Percentiles rank a stretch among this genome's conserved stretches.
Evolutionary conservation across 164 flowering plant species (phyloP).

Genomic region (Chimonanthus salicifolius): DNA sequence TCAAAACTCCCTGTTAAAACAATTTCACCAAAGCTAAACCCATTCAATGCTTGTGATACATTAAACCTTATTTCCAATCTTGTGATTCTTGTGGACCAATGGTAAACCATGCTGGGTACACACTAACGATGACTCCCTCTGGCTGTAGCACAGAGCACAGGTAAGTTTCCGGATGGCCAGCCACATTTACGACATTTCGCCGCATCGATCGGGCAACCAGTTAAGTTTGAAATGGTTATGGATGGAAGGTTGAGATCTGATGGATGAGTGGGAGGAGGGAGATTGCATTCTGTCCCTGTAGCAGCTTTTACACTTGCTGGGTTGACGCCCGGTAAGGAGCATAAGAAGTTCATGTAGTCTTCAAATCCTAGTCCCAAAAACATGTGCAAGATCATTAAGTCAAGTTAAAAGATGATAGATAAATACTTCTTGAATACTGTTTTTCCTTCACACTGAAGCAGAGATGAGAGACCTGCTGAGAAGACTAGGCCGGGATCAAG

Average conservation of each 20-base stretch:
- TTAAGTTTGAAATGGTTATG: slow-evolving; percentile 57
- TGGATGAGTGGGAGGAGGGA: slow-evolving; percentile 31
- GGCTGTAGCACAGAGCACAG: slow-evolving; percentile 46
- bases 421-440: no score
- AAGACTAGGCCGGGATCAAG: slow-evolving; percentile 77
- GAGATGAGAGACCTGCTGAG: slow-evolving; percentile 41
- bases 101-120: slow-evolving; percentile 62
- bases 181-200: slow-evolving; percentile 54
- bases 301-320: slow-evolving; percentile 30
- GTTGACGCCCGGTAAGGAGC: slow-evolving; percentile 60
- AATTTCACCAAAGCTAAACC: slow-evolving; percentile 69
- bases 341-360: slow-evolving; percentile 76
- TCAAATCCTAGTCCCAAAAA: slow-evolving; percentile 37
- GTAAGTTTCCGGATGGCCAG: slow-evolving; percentile 55
- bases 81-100: slow-evolving; percentile 46
- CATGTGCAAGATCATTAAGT: background rate
- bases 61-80: slow-evolving; percentile 44
- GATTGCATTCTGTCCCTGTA: slow-evolving; percentile 52
- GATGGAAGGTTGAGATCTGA: slow-evolving; percentile 82
- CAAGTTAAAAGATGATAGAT: background rate
- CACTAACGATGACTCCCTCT: slow-evolving; percentile 45
- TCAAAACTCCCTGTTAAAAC: slow-evolving; percentile 63
- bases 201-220: slow-evolving; percentile 29
- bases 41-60: slow-evolving; percentile 34
- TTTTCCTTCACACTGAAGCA: no score